Conservation (phyloP, 139 green algal species). For the Tetratostichococcus sp. region DNA sequence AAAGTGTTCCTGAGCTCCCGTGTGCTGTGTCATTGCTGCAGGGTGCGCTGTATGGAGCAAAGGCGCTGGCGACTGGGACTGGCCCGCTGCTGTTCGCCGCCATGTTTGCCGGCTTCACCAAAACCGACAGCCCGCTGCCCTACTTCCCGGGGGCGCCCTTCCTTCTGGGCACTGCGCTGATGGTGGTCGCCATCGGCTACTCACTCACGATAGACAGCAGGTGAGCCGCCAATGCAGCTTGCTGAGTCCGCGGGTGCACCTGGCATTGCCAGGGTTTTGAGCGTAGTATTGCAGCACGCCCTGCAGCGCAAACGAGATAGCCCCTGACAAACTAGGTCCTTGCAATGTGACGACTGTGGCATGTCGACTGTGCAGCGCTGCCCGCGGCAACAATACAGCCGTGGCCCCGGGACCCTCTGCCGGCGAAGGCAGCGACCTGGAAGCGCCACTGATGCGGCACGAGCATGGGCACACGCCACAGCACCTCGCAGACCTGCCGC, state of each 20-base stretch:
- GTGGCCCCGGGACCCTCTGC: too few species aligned
- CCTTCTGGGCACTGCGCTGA: conserved; percentile 32
- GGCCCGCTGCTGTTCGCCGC: conserved; percentile 65
- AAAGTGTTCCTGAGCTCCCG: too few species aligned
- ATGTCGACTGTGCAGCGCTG: neutral
- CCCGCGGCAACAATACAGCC: neutral
- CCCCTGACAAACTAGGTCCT: too few species aligned
- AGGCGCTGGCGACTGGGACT: conserved; percentile 54
- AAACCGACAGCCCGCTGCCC: conserved; percentile 36
- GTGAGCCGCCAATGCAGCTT: neutral
- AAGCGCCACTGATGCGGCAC: neutral
- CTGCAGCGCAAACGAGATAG: too few species aligned
- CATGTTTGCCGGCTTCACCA: conserved; percentile 60
- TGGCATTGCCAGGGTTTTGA: too few species aligned
- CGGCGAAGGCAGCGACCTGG: neutral
- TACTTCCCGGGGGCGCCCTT: conserved; percentile 49
- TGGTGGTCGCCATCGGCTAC: conserved; percentile 29
- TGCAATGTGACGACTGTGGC: too few species aligned
- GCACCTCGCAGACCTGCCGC: neutral
- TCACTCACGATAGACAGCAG: conserved; percentile 25
- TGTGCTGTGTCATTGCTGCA: too few species aligned
- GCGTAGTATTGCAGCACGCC: too few species aligned
- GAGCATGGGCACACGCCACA: neutral
- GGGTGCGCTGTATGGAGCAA: conserved; percentile 58
- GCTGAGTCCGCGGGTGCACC: too few species aligned